Conservation (phyloP, 495 filamentous ascomycete genomes). For the Geoglossum glabrum region DNA sequence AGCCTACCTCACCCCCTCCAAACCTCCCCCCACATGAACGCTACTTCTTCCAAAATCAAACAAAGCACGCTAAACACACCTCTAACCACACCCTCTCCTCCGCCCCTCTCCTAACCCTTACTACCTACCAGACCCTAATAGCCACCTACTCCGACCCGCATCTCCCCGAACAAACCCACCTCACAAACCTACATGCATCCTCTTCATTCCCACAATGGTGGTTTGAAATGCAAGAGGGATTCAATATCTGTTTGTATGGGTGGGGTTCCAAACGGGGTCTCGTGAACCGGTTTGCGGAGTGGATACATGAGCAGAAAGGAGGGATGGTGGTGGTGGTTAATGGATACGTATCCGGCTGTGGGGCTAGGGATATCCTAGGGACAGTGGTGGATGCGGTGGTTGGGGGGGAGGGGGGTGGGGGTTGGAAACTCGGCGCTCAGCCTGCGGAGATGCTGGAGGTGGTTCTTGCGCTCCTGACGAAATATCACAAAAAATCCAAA, state of each 20-base stretch:
- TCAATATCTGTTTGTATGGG: constrained; percentile 82
- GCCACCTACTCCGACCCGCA: constrained; percentile 51
- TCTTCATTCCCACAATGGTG: constrained; percentile 77
- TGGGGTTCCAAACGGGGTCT: constrained; percentile 75
- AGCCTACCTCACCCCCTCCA: constrained; percentile 39
- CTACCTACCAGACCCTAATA: constrained; percentile 67
- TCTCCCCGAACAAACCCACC: constrained; percentile 42
- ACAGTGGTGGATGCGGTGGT: constrained; percentile 15
- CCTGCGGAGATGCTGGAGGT: constrained; percentile 44
- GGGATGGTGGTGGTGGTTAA: constrained; percentile 63
- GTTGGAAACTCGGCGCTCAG: constrained; percentile 35
- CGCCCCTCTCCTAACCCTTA: constrained; percentile 59
- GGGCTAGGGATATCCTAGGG: constrained; percentile 50
- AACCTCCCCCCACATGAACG: constrained; percentile 71
- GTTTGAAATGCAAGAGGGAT: constrained; percentile 76
- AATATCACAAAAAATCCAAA: too few species aligned
- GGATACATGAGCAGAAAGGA: constrained; percentile 16
- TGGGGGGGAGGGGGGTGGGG: constrained; percentile 46
- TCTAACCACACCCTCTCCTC: constrained; percentile 71
- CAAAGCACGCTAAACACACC: constrained; percentile 39
- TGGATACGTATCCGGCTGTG: constrained; percentile 60
- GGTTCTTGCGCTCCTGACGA: too few species aligned
- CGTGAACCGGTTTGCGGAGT: constrained; percentile 54
- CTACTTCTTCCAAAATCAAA: constrained; percentile 84
- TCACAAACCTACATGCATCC: constrained; percentile 47